Conservation (phyloP, 139 green algal species). For the Chlorella sp. region DNA sequence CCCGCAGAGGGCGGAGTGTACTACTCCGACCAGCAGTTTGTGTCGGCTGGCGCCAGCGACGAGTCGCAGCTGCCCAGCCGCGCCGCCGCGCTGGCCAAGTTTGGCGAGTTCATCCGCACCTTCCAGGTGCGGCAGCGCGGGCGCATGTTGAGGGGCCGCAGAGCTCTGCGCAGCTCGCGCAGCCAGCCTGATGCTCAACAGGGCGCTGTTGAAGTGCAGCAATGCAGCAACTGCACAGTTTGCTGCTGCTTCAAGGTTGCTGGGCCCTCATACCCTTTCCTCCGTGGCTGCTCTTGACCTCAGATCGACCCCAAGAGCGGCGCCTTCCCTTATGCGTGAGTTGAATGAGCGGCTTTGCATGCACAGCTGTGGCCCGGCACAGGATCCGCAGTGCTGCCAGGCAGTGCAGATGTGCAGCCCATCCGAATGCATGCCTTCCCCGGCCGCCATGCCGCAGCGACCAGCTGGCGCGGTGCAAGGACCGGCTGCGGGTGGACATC, state of each 20-base stretch:
- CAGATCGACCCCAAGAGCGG: conserved; percentile 37
- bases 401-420: too few relatives aligned
- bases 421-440: neutral
- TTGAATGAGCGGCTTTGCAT: neutral
- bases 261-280: too few relatives aligned
- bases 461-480: conserved; percentile 42
- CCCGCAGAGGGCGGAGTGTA: conserved; percentile 60
- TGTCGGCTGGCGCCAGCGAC: conserved; percentile 34
- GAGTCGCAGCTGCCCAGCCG: conserved; percentile 6
- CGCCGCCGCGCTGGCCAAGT: conserved; percentile 52
- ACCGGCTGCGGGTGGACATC: conserved; percentile 48
- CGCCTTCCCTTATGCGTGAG: conserved; percentile 50
- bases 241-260: too few relatives aligned
- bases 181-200: too few relatives aligned
- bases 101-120: conserved; percentile 65
- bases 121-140: conserved; percentile 41
- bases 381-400: neutral
- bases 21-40: conserved; percentile 65
- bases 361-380: neutral
- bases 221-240: too few relatives aligned
- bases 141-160: too few relatives aligned
- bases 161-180: too few relatives aligned
- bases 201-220: too few relatives aligned
- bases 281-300: too few relatives aligned
- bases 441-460: conserved; percentile 51